Conservation (phyloP, 2,329 filamentous ascomycete species). For the Penicillium sclerotiorum region DNA sequence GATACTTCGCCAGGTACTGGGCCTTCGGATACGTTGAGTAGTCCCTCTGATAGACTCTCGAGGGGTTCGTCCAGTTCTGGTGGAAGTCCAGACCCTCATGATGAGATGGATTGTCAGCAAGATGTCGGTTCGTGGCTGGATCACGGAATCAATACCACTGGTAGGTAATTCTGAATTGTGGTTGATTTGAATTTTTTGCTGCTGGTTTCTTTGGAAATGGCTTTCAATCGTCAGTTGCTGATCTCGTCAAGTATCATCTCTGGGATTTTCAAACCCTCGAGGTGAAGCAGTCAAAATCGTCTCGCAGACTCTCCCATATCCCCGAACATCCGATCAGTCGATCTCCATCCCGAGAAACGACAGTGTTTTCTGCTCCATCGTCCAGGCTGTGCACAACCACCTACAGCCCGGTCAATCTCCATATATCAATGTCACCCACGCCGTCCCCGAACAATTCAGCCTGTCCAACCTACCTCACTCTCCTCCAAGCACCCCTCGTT, state of each 20-base stretch:
- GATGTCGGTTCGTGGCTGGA: conserved; percentile 39
- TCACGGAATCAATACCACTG: conserved; percentile 38
- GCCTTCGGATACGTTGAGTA: conserved; percentile 33
- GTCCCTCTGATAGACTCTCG: conserved; percentile 33
- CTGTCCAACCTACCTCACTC: conserved; percentile 64
- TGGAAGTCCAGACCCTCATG: conserved; percentile 32
- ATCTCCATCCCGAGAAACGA: conserved; percentile 32
- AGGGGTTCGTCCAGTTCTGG: conserved; percentile 35
- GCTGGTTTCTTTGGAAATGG: not conserved
- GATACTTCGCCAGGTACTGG: conserved; percentile 30
- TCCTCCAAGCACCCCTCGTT: conserved; percentile 61
- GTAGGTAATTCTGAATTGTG: conserved; percentile 34
- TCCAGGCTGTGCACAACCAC: conserved; percentile 58
- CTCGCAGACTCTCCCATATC: conserved; percentile 63
- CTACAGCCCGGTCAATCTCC: conserved; percentile 54
- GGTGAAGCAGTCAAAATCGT: conserved; percentile 58
- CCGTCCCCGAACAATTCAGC: conserved; percentile 64
- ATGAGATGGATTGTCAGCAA: conserved; percentile 38
- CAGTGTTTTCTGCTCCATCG: conserved; percentile 56
- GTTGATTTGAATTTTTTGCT: not conserved
- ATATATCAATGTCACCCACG: conserved; percentile 67
- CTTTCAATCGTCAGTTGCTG: conserved; percentile 4
- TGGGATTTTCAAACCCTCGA: conserved; percentile 37
- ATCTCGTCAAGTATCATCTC: conserved; percentile 38
- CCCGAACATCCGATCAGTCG: conserved; percentile 41